Conservation (phyloP, 2,329 filamentous ascomycete genomes). For the Aspergillus luchuensis region DNA sequence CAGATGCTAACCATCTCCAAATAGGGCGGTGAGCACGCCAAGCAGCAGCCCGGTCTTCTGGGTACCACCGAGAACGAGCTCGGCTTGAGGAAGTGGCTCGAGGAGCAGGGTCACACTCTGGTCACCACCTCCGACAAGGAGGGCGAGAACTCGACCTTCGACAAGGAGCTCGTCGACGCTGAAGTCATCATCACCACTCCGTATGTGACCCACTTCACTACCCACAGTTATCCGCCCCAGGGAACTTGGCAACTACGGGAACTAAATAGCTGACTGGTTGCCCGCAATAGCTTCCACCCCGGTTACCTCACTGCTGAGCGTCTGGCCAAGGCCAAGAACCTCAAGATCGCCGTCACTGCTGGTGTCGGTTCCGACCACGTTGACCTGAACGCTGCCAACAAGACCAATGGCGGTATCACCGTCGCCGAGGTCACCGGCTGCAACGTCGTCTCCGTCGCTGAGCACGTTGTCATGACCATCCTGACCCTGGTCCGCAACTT, state of each 20-base stretch:
- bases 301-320: slow-evolving; percentile 97
- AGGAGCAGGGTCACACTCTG: slow-evolving; percentile 93
- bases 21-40: slow-evolving; percentile 77
- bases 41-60: slow-evolving; percentile 83
- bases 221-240: no score
- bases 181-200: slow-evolving; percentile 99
- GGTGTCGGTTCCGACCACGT: slow-evolving; percentile 99
- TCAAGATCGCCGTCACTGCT: slow-evolving; percentile 95
- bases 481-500: slow-evolving; percentile 96
- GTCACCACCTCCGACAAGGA: slow-evolving; percentile 99
- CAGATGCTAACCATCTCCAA: slow-evolving; percentile 11
- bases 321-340: slow-evolving; percentile 96
- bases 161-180: slow-evolving; percentile 92
- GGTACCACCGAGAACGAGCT: slow-evolving; percentile 99
- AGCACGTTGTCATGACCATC: slow-evolving; percentile 99
- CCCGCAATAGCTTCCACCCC: slow-evolving; percentile 79
- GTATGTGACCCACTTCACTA: slow-evolving; percentile 51
- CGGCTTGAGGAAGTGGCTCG: slow-evolving; percentile 94
- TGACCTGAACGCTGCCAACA: slow-evolving; percentile 95
- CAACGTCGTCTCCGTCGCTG: slow-evolving; percentile 97
- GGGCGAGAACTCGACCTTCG: slow-evolving; percentile 86
- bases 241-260: background rate
- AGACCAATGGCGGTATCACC: slow-evolving; percentile 95
- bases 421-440: slow-evolving; percentile 97
- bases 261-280: slow-evolving; percentile 12